Base-by-base conservation (phyloP, 2,329 filamentous ascomycete species). In the Aspergillus candidus region DNA sequence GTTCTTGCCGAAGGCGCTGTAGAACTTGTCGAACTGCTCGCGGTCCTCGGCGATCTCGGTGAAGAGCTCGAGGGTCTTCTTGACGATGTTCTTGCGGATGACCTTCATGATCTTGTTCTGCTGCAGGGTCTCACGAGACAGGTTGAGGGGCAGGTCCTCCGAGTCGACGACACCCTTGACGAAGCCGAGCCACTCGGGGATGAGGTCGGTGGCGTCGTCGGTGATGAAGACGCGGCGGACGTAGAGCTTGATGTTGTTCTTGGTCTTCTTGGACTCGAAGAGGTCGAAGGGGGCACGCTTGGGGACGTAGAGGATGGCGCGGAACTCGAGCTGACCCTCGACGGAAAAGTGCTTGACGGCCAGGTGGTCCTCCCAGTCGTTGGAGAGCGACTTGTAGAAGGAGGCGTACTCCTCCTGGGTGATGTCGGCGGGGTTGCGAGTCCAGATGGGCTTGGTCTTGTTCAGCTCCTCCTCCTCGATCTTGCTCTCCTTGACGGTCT, bases 51-150 rank as follows among this genome's bases (percentile, higher is more conserved):
- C 84, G 55, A 98, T 98, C 80, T 98, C 93, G 65, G 83, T 82
- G 86, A 98, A 98, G 72, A 98, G 88, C 81, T 98, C 93, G 57
- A 98, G 88, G 56, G 88, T 88, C 88, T 98, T 98, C 90, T 97
- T 98, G 81, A 98, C 90, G 57, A 98, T 95, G 85, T 98, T 98
- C 89, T 98, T 98, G 84, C 94, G 94, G 83, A 97, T 97, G 73
- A 97, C 93, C 86, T 97, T 97, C 93, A 97, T 97, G 81, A 98
- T 98, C 89, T 97, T 97, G 87, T 97, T 98, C 82, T 97, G 93
- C 78, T 98, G 93, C 40, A 98, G 88, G 47, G 91, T 97, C 84
- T 98, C 93, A 86, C 93, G 93, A 67, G 93, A 97, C 78, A 98
- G 75, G 84, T 98, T 98, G 73, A 98, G 86, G 62, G 93, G 93